Conservation (phyloP, 768 basidiomycete genomes). For the Porpolomopsis calyptriformis region DNA sequence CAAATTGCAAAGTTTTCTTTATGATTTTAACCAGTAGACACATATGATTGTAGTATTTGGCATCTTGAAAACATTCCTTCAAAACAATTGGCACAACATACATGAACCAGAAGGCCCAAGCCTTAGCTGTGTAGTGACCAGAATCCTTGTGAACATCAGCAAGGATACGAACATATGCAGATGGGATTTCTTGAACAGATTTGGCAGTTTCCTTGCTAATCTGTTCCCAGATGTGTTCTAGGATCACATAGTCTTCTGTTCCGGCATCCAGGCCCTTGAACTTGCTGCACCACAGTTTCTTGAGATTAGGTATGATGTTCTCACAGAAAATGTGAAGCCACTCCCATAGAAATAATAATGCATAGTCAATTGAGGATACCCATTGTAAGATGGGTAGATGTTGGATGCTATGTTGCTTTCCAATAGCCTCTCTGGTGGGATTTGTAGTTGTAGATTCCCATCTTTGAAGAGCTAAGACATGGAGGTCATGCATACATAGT, state of each 20-base stretch:
- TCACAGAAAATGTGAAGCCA: constrained; percentile 37
- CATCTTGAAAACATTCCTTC: constrained; percentile 16
- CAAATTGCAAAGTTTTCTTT: constrained; percentile 24
- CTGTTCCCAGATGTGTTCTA: constrained; percentile 19
- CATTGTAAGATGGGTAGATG: constrained; percentile 17
- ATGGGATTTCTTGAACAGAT: constrained; percentile 21
- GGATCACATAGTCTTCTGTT: constrained; percentile 19
- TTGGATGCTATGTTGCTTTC: constrained; percentile 22
- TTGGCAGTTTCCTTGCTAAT: constrained; percentile 25
- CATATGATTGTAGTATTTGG: constrained; percentile 29
- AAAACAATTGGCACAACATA: constrained; percentile 30
- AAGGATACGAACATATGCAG: constrained; percentile 20
- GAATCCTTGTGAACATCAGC: constrained; percentile 19
- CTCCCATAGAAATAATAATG: constrained; percentile 28
- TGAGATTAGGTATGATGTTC: constrained; percentile 28
- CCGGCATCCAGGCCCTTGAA: constrained; percentile 29
- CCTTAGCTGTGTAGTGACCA: constrained; percentile 24
- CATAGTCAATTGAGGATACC: constrained; percentile 21
- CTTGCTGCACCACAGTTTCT: constrained; percentile 28
- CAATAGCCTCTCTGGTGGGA: constrained; percentile 7
- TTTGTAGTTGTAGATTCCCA: constrained; percentile 4
- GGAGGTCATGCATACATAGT: constrained; percentile 13
- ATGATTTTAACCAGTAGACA: constrained; percentile 25
- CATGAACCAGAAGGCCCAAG: constrained; percentile 28
- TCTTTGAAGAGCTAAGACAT: background rate